phyloP scores from a whole-genome alignment of 2,329 filamentous ascomycete species.

The Gyromitra esculenta region DNA sequence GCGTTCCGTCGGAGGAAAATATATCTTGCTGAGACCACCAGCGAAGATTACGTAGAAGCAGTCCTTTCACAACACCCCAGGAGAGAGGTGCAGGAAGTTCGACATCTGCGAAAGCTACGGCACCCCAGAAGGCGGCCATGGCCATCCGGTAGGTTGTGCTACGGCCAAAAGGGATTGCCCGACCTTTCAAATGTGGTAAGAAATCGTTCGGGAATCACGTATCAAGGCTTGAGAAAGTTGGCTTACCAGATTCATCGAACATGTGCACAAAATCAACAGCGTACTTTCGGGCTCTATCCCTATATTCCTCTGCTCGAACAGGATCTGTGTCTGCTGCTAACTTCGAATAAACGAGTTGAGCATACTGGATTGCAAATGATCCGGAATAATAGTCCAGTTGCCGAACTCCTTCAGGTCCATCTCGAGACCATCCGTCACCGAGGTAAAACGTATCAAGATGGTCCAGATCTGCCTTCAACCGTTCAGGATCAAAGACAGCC shows the following conservation, averaged over 20 bases:
- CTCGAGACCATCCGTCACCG: conserved; percentile 84
- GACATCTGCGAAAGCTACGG: conserved; percentile 77
- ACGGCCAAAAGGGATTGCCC: conserved; percentile 79
- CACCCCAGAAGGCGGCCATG: conserved; percentile 85
- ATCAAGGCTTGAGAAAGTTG: background rate
- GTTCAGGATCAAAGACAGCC: conserved; percentile 73
- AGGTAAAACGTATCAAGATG: conserved; percentile 83
- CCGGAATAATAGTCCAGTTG: conserved; percentile 89
- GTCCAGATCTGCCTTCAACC: conserved; percentile 77
- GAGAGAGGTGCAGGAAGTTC: conserved; percentile 76
- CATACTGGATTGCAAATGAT: conserved; percentile 81
- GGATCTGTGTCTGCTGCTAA: conserved; percentile 73
- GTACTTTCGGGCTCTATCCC: conserved; percentile 71
- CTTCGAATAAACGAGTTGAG: conserved; percentile 80
- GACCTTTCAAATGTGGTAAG: conserved; percentile 60
- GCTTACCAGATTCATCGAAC: conserved; percentile 72
- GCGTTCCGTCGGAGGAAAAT: conserved; percentile 77
- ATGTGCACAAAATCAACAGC: conserved; percentile 79
- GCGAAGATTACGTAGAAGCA: conserved; percentile 76
- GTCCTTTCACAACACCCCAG: conserved; percentile 81
- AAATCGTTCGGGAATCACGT: conserved; percentile 9
- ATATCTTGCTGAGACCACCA: conserved; percentile 83
- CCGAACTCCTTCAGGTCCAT: conserved; percentile 79
- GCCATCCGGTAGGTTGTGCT: conserved; percentile 84
- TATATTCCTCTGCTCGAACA: conserved; percentile 74